Base-by-base conservation (phyloP, 257 asterid genomes). In the Solanum rostratum region DNA sequence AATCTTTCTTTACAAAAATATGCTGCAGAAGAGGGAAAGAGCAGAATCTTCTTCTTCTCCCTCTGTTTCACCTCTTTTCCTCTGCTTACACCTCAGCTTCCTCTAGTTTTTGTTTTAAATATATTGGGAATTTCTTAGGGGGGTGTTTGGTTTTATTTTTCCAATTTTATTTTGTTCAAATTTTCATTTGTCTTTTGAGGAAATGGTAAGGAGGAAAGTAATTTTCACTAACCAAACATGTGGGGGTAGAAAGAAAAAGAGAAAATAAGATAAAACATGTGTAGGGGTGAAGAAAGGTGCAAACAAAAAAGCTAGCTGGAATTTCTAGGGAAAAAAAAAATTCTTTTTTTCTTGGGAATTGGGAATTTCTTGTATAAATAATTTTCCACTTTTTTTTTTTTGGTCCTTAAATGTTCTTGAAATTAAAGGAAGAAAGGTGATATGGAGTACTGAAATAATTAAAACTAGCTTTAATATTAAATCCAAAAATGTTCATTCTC, bases 181-280 rank as follows among this genome's bases (percentile, higher is more conserved):
- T 54, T 27, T 63, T 65, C 0, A 14, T 55, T 78, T 74, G 80
- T 81, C 50, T 83, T 83, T 29, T 82, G 49, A 69, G 54, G 73
- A 27, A 57, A 52, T 59, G 78, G 55, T 27, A 19, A 20, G 83
- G 84, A 79, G n/a, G 46, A 65, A 24, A 22, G 94, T 84, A 73
- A 83, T 84, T 88, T 91, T 89, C 92, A 86, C 85, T 30, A 87
- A 85, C 89, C 88, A 79, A 91, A 86, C 90, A 66, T 82, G 91
- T 87, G 89, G 76, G 80, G 53, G 46, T 20, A 74, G 84, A 68
- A n/a, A 78, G 24, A n/a, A 20, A 20, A 57, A 54, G 10, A 57
- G 6, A 33, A 33, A 33, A 33, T 33, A 8, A 8, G 13, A 57
- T 20, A 57, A n/a, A 57, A 57, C 12, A 20, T 20, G 13, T 86